Evolutionary conservation across 2,329 filamentous ascomycete species (phyloP).

Genomic region (Trichoderma cornu-damae): DNA sequence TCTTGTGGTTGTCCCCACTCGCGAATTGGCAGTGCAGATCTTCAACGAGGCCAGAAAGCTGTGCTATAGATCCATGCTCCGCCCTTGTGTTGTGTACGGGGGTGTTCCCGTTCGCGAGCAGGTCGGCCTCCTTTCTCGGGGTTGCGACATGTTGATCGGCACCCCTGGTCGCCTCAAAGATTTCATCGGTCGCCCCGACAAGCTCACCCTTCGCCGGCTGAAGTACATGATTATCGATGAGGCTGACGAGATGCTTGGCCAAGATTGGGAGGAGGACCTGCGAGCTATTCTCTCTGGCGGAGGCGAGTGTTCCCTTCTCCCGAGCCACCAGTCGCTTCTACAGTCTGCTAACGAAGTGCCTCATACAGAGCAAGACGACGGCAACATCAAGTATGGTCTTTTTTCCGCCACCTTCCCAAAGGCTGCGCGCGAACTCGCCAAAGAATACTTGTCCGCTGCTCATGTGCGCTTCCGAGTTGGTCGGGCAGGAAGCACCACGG

Average conservation of each 20-base stretch:
- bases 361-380: conserved; percentile 65
- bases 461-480: conserved; percentile 81
- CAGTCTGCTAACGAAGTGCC: not conserved
- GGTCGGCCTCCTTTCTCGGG: conserved; percentile 66
- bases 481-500: conserved; percentile 74
- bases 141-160: conserved; percentile 84
- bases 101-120: conserved; percentile 70
- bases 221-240: conserved; percentile 85
- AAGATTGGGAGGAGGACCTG: conserved; percentile 74
- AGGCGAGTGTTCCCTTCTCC: conserved; percentile 49
- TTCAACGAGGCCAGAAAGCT: conserved; percentile 91
- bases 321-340: not conserved
- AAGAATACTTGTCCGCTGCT: conserved; percentile 65
- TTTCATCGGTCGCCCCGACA: conserved; percentile 66
- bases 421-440: conserved; percentile 68
- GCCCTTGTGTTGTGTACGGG: conserved; percentile 84
- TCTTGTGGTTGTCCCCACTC: conserved; percentile 76
- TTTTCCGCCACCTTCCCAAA: conserved; percentile 95
- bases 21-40: conserved; percentile 89
- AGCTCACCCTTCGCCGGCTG: conserved; percentile 69
- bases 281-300: conserved; percentile 71
- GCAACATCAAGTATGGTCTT: conserved; percentile 65
- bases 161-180: conserved; percentile 83
- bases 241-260: conserved; percentile 83
- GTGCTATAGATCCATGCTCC: conserved; percentile 91